Evolutionary conservation across 176 grass and related monocot genomes (phyloP).

Genomic region (Oryza meridionalis): DNA sequence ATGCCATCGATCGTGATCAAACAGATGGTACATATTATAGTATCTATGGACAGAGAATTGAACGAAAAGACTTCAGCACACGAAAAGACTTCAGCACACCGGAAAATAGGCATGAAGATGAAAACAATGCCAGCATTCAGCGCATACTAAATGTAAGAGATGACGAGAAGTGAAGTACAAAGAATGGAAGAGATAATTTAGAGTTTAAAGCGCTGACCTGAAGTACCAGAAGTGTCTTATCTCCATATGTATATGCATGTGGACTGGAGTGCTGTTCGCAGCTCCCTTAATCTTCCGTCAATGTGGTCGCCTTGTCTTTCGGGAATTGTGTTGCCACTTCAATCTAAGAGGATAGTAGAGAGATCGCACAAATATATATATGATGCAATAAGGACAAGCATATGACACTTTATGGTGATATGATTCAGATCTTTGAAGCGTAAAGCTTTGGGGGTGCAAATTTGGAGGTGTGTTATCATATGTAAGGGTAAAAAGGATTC

Average conservation of each 20-base stretch:
- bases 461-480: conserved; percentile 75
- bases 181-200: conserved; percentile 11
- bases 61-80: background rate
- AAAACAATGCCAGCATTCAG: conserved; percentile 19
- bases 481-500: conserved; percentile 57
- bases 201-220: conserved; percentile 74
- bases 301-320: conserved; percentile 19
- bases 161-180: conserved; percentile 26
- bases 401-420: conserved; percentile 13
- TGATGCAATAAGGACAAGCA: conserved; percentile 28
- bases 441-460: conserved; percentile 31
- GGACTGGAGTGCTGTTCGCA: conserved; percentile 1
- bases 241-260: background rate
- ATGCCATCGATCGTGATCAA: conserved; percentile 27
- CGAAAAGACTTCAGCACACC: conserved; percentile 1
- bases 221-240: conserved; percentile 20
- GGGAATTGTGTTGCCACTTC: conserved; percentile 30
- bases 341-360: conserved; percentile 31
- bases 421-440: conserved; percentile 47
- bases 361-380: conserved; percentile 34
- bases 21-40: conserved; percentile 20
- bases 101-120: conserved; percentile 33
- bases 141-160: conserved; percentile 34
- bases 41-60: conserved; percentile 9
- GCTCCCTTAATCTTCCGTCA: conserved; percentile 12